Evolutionary conservation across 345 rosid genomes (phyloP), one percentile per base, ranked within the genome.

Genomic region (Luvunga scandens): DNA sequence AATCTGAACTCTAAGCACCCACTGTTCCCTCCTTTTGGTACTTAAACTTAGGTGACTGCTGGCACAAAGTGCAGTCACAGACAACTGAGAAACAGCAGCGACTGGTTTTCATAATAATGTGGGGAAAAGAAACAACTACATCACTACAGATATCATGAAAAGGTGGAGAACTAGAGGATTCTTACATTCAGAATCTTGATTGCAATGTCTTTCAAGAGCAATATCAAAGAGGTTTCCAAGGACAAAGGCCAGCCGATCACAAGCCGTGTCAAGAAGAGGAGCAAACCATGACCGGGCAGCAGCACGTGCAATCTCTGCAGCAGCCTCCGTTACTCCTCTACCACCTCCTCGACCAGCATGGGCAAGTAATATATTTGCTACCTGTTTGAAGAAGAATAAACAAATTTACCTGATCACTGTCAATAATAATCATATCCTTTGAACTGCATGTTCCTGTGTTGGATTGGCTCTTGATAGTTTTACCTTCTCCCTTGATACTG

Each of bases 201-300:
- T 85, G 68, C 67, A 83, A 84, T 90, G 87, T 83, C 98, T 92
- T 86, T 96, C 98, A 2, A 92, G 77, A 77, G 98, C 98, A 78
- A 96, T 86, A 70, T 96, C 97, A 82, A 90, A 96, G 80, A 94
- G 95, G 81, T 90, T 91, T 80, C 90, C 90, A 57, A 96, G 80
- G 56, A 96, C 99, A 83, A 94, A 94, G 75, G 94, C 92, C 75
- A 96, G 97, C 69, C 98, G 83, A 72, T 96, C 97, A 62, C 99
- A 96, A 71, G 97, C 98, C 64, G 97, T 91, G 83, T 92, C 97
- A 78, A 96, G 97, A 56, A 96, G 92, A 66, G 99, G 99, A 87
- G 98, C 91, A 16, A 96, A 94, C 99, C 99, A 96, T 71, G 98
- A 91, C 67, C 95, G 88, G 28, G 98, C 95, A 81, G 99, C 98